Evolutionary conservation across 345 rosid species (phyloP), one percentile per base, ranked within the genome.

Genomic region (Camelina sativa): DNA sequence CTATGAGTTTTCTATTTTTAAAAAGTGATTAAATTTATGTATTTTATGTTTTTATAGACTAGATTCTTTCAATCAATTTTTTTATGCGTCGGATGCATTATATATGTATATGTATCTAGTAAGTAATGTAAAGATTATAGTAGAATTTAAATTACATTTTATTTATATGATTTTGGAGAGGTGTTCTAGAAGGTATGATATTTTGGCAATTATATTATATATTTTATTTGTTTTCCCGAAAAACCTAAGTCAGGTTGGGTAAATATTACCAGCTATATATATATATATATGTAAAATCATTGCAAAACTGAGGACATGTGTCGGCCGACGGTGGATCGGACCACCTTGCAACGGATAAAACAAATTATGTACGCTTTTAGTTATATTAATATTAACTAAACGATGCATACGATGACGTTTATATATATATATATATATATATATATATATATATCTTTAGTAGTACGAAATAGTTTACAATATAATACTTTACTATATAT

Each of bases 221-320:
- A 74, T 44, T 11, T 20, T 41, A 32, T 69, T 53, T 69, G 52
- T 23, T 69, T 69, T 44, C 79, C 74, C 62, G 11, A 62, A 62
- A 69, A 76, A 69, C 74, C 65, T 62, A 69, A 69, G 52, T 37
- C 65, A 76, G 64, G 58, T 28, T 76, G 32, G 69, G 69, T 76
- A 53, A 30, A 34, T 64, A 68, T 53, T 28, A 68, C 47, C 47
- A 76, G 79, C 62, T 61, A 61, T 38, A 20, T 20, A 20, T 20
- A 61, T 38, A 37, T 51, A 17, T 37, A 16, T 58, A 17, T 65
- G 35, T 35, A 25, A 46, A 46, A 41, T 41, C 50, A 69, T 28
- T 62, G 41, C 17, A 13, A 10, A 67, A 53, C 1, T 10, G 76
- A 63, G 35, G 76, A 76, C 80, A 76, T 22, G 66, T 76, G 76